phyloP scores from a whole-genome alignment of 305 asterid genomes.

The Fraxinus floribunda region DNA sequence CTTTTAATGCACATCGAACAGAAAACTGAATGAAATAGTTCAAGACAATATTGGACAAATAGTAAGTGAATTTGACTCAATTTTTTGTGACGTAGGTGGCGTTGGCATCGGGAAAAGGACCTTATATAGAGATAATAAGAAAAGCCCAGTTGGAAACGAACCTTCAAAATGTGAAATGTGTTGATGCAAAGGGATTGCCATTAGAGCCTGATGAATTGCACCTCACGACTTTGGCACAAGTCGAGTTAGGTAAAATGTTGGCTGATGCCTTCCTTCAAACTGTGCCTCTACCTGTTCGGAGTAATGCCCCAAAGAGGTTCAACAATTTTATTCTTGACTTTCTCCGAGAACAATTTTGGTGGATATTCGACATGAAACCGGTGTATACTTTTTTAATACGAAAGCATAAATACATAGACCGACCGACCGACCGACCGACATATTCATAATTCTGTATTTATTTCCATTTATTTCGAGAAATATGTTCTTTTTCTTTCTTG shows the following conservation, averaged over 20 bases:
- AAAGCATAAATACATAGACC: background rate
- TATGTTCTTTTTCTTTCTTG: background rate
- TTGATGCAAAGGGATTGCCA: slow-evolving; percentile 38
- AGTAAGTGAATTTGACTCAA: background rate
- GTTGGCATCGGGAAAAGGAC: slow-evolving; percentile 24
- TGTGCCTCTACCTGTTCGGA: background rate
- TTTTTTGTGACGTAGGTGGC: slow-evolving; percentile 16
- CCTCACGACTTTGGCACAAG: slow-evolving; percentile 38
- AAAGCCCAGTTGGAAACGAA: slow-evolving; percentile 18
- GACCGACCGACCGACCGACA: too few species aligned
- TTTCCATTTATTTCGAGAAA: too few species aligned
- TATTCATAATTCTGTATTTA: too few species aligned
- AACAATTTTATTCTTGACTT: background rate
- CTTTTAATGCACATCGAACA: too few species aligned
- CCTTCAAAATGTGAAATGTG: slow-evolving; percentile 26
- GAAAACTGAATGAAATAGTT: too few species aligned
- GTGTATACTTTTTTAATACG: background rate
- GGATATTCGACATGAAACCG: background rate
- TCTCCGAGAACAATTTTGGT: background rate
- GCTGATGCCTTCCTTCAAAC: slow-evolving; percentile 26
- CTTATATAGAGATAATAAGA: slow-evolving; percentile 22
- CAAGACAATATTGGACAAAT: too few species aligned
- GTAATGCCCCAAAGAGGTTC: background rate
- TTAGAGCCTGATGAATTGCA: slow-evolving; percentile 37
- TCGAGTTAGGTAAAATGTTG: slow-evolving; percentile 35